Conservation (phyloP, 768 basidiomycete genomes). For the Amanita subjunquillea region DNA sequence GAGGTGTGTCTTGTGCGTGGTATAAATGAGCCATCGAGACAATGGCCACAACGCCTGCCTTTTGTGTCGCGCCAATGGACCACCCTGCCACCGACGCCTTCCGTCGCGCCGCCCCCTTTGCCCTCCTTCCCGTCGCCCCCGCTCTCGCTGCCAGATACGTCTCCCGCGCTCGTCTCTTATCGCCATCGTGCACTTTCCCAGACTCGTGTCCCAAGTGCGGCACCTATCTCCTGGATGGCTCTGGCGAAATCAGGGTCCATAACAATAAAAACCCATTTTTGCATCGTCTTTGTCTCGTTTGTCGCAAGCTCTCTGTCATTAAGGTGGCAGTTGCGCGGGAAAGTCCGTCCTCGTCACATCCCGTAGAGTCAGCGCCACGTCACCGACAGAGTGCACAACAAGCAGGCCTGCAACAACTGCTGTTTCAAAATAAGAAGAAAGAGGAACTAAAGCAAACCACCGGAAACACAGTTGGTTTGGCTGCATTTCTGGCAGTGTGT, state of each 20-base stretch:
- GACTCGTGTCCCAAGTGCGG: constrained; percentile 45
- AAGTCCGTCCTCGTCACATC: neutral
- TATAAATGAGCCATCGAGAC: constrained; percentile 4
- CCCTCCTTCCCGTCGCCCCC: constrained; percentile 41
- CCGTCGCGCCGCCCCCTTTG: constrained; percentile 35
- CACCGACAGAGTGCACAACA: neutral
- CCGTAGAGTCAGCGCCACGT: neutral
- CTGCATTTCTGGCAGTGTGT: neutral
- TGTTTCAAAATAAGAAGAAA: neutral
- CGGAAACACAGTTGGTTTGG: neutral
- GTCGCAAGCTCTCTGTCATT: neutral
- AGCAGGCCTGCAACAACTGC: constrained; percentile 1
- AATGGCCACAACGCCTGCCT: constrained; percentile 9
- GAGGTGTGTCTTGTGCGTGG: constrained; percentile 19
- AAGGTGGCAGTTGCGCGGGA: constrained; percentile 35
- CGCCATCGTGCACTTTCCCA: constrained; percentile 13
- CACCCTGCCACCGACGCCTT: constrained; percentile 28
- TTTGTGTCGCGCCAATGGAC: constrained; percentile 6
- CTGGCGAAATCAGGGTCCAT: neutral
- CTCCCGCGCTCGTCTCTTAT: constrained; percentile 22
- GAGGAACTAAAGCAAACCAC: neutral
- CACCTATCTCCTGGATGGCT: constrained; percentile 20
- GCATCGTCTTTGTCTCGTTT: neutral
- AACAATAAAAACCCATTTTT: neutral
- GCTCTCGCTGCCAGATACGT: constrained; percentile 56